Conservation (phyloP, 257 asterid species). For the Scutellaria barbata region DNA sequence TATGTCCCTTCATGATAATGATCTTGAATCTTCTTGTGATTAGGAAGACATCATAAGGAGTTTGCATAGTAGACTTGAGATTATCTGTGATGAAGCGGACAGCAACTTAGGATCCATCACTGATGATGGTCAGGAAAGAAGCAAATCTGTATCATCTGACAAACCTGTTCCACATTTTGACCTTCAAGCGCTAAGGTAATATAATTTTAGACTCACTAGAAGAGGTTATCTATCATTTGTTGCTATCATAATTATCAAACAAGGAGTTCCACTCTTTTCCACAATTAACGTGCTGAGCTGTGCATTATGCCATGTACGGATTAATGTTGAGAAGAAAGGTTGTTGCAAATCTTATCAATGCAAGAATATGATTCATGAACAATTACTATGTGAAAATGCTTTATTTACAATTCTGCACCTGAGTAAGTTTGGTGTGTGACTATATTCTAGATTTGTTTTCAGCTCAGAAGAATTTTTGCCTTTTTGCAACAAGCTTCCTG, state of each 20-base stretch:
- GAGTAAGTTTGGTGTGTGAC: slow-evolving; percentile 4
- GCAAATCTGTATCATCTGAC: slow-evolving; percentile 38
- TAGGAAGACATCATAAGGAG: slow-evolving; percentile 91
- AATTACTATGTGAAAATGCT: slow-evolving; percentile 12
- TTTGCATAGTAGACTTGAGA: slow-evolving; percentile 81
- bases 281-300: slow-evolving; percentile 23
- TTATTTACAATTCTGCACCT: not conserved
- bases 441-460: slow-evolving; percentile 25
- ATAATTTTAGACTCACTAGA: slow-evolving; percentile 24
- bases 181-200: slow-evolving; percentile 63
- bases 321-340: not conserved
- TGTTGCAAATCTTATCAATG: not conserved
- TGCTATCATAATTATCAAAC: slow-evolving; percentile 20
- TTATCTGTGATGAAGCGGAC: slow-evolving; percentile 83
- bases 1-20: slow-evolving; percentile 27
- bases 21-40: slow-evolving; percentile 39
- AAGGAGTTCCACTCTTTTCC: slow-evolving; percentile 9
- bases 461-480: not conserved
- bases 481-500: slow-evolving; percentile 18
- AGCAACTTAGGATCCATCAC: slow-evolving; percentile 48
- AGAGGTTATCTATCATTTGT: slow-evolving; percentile 14
- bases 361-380: slow-evolving; percentile 6
- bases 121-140: slow-evolving; percentile 47
- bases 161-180: slow-evolving; percentile 55
- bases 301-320: not conserved